Base-by-base conservation (phyloP, 345 rosid species). In the Brassica nigra region DNA sequence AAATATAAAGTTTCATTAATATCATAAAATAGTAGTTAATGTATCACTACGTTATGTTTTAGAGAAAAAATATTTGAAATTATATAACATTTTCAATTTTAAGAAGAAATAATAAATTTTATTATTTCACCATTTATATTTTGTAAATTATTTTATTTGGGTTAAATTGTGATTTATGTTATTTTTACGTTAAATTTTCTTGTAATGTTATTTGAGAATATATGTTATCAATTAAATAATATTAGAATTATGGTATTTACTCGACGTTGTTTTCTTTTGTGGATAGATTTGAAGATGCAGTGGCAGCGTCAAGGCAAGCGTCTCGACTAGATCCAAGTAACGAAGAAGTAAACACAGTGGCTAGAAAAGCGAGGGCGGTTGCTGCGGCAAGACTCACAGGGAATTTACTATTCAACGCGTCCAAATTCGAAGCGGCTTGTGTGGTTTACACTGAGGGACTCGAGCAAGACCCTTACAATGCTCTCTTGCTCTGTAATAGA, bases 401-500 rank as follows among this genome's bases (percentile, higher is more conserved):
- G 42, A 95, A 95, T 77, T 79, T 88, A 75, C 87, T 93, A 4
- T 95, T 88, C 74, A 93, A 84, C 76, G 90, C 89, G 3, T 83
- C 87, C 0, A 90, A 86, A 61, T 89, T 87, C 78, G 58, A 77
- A 8, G 90, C 86, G 68, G 99, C 99, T 27, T 87, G 91, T 72
- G 75, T 67, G 55, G 88, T 85, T 6, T 95, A 95, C 75, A 86
- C 88, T 62, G 96, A 91, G 78, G 98, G 99, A 39, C 89, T 95
- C 0, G 90, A 91, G 67, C 66, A 87, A 20, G 96, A 89, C 6
- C 90, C 96, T 0, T 71, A 76, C 67, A 95, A 88, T 85, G 86
- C 99, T 12, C 83, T 93, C 58, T 82, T 95, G 84, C 84, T 95
- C 0, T 89, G 98, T 80, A 95, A 95, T 76, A 90, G 99, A 80